Base-by-base conservation (phyloP, 129 eudicot species). In the Escallonia rubra region DNA sequence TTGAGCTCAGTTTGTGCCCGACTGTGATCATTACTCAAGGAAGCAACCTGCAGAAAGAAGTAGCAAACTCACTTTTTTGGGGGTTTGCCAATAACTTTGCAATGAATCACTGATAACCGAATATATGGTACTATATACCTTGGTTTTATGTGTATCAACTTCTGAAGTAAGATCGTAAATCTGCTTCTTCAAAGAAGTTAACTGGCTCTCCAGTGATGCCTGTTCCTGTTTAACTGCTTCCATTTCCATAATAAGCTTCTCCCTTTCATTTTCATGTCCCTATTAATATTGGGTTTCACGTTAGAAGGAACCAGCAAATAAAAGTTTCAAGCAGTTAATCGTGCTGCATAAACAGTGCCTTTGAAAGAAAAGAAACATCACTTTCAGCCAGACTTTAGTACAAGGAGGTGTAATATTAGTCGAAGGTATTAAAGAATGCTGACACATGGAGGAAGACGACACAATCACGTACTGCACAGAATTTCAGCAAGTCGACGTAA, bases 171-270 rank as follows among this genome's bases (percentile, higher is more conserved):
- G 85, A 65, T 66, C 77, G 16, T 78, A 63, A 70, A 89, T 85
- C 74, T 86, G 97, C 73, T 85, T 82, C 64, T 74, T 77, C 49
- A 81, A 75, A 78, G 87, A 72, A 66, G 63, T 83, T 59, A 87
- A 62, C 61, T 94, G 99, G 76, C 72, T 82, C 76, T 81, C 97
- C 74, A 86, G 70, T 3, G 93, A 84, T 58, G 57, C 71, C 44
- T 80, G 84, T 65, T 94, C 99, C 68, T 89, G 78, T 71, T 83
- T 73, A 43, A 77, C 88, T 49, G 87, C 99, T 68, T 94, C 99
- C 76, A 81, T 81, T 79, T 94, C 95, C 99, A 94, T 89, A 49
- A 84, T 68, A 69, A 94, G 96, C 78, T 79, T 89, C 86, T 94
- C 97, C 74, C 87, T 78, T 71, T 79, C 84, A 79, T 83, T 89